These are phyloP conservation scores for Aspergillus sp. DNA, from an alignment of 2,329 filamentous ascomycete species.

Conservation along the genomic window DNA sequence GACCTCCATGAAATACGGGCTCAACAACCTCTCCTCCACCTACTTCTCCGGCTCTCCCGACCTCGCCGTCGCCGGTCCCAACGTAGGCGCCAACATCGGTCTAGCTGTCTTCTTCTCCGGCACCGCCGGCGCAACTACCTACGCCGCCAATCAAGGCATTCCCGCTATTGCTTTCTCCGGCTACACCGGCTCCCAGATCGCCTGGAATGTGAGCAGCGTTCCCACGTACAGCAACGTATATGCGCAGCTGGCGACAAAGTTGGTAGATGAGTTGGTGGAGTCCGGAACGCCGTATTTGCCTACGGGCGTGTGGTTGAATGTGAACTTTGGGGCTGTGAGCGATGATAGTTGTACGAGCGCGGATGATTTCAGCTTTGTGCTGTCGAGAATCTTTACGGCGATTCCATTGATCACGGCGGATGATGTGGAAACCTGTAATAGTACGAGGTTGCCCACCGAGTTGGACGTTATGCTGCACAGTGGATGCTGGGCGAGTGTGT, in stretches of 20 bases:
- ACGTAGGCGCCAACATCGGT: conserved; percentile 61
- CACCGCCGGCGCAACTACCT: conserved; percentile 66
- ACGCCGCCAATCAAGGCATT: conserved; percentile 57
- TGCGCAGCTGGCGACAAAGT: conserved; percentile 60
- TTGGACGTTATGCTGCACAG: conserved; percentile 50
- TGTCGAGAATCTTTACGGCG: conserved; percentile 60
- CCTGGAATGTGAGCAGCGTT: conserved; percentile 50
- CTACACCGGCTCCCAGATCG: conserved; percentile 49
- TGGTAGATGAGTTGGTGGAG: conserved; percentile 58
- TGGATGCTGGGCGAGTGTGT: conserved; percentile 65
- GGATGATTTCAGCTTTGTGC: conserved; percentile 62
- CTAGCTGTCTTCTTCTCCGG: conserved; percentile 61
- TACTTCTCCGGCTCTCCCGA: conserved; percentile 60
- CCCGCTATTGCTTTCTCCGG: conserved; percentile 71
- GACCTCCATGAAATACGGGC: conserved; percentile 64
- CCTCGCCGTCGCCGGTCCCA: conserved; percentile 66
- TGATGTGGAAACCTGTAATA: conserved; percentile 62
- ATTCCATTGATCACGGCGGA: conserved; percentile 35
- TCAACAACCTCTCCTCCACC: conserved; percentile 56
- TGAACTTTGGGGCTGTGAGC: conserved; percentile 63
- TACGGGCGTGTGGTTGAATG: conserved; percentile 62
- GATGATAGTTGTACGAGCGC: conserved; percentile 53
- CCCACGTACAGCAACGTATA: conserved; percentile 62
- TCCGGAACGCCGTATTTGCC: conserved; percentile 66
- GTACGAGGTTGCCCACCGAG: conserved; percentile 61